phyloP scores from a whole-genome alignment of 2,329 filamentous ascomycete genomes.

The Xylariaceae sp. region DNA sequence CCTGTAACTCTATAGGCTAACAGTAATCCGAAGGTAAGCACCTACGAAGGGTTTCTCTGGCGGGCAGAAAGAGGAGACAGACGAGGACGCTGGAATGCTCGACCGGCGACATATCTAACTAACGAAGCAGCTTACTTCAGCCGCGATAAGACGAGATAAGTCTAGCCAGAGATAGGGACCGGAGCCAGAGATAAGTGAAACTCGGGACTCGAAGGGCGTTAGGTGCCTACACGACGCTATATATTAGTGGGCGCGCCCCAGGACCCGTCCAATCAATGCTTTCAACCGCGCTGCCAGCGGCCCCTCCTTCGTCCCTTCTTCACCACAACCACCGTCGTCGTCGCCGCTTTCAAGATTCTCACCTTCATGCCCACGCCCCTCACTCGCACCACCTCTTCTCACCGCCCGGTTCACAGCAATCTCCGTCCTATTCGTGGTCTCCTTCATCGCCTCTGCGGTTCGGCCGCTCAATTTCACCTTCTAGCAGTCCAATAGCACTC shows the following conservation, averaged over 20 bases:
- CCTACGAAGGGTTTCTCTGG: neutral
- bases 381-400: constrained; percentile 1
- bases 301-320: constrained; percentile 21
- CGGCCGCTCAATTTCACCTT: constrained; percentile 16
- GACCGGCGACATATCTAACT: neutral
- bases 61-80: neutral
- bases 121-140: neutral
- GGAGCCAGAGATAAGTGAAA: neutral
- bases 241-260: constrained; percentile 15
- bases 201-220: neutral
- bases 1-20: no score
- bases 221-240: neutral
- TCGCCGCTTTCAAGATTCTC: constrained; percentile 6
- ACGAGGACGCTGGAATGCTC: neutral
- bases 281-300: constrained; percentile 16
- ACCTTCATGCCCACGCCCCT: constrained; percentile 2
- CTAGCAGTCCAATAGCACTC: constrained; percentile 9
- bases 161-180: neutral
- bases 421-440: constrained; percentile 1
- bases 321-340: constrained; percentile 14
- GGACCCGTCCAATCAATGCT: constrained; percentile 18
- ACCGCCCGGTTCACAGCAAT: constrained; percentile 1
- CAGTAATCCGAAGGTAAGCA: no score
- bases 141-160: neutral
- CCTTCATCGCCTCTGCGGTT: constrained; percentile 17